Conservation (phyloP, 805 yeast genomes). For the Metschnikowia gelsemii region DNA sequence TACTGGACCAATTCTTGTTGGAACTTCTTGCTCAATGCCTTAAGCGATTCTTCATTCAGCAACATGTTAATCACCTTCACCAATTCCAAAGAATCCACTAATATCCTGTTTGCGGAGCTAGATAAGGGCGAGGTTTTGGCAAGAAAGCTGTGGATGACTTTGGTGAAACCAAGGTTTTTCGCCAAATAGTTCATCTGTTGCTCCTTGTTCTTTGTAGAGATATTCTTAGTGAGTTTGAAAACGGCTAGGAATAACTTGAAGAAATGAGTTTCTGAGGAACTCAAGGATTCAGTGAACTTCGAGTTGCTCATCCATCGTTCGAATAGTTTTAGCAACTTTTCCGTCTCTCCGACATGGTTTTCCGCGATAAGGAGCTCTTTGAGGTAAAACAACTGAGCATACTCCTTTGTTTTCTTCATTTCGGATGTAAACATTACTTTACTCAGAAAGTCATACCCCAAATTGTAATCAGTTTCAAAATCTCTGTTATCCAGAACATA, state of each 20-base stretch:
- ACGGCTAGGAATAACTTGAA: slow-evolving; percentile 29
- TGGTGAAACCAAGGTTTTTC: slow-evolving; percentile 33
- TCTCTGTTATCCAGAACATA: slow-evolving; percentile 60
- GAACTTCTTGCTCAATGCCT: slow-evolving; percentile 8
- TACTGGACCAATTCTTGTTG: slow-evolving; percentile 14
- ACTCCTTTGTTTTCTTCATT: slow-evolving; percentile 20
- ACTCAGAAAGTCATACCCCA: slow-evolving; percentile 38
- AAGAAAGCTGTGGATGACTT: slow-evolving; percentile 22
- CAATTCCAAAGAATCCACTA: slow-evolving; percentile 17
- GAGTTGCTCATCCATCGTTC: slow-evolving; percentile 27
- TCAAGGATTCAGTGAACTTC: slow-evolving; percentile 12
- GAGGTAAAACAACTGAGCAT: slow-evolving; percentile 37
- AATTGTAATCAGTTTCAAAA: slow-evolving; percentile 50
- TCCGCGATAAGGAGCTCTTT: slow-evolving; percentile 42
- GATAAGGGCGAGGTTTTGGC: slow-evolving; percentile 20
- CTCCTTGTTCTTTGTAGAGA: slow-evolving; percentile 23
- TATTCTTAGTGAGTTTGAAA: slow-evolving; percentile 27
- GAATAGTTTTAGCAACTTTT: slow-evolving; percentile 24
- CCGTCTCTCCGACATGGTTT: slow-evolving; percentile 27
- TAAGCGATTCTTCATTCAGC: slow-evolving; percentile 11
- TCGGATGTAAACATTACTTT: slow-evolving; percentile 19
- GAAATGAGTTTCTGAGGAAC: slow-evolving; percentile 28
- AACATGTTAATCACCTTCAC: slow-evolving; percentile 15
- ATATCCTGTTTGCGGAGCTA: slow-evolving; percentile 12
- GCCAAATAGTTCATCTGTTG: slow-evolving; percentile 29